A percentile compares a stretch with the other conserved stretches of the same genome.
phyloP scores from a whole-genome alignment of 352 stramenopile genomes.

The Peronosclerospora sorghi region DNA sequence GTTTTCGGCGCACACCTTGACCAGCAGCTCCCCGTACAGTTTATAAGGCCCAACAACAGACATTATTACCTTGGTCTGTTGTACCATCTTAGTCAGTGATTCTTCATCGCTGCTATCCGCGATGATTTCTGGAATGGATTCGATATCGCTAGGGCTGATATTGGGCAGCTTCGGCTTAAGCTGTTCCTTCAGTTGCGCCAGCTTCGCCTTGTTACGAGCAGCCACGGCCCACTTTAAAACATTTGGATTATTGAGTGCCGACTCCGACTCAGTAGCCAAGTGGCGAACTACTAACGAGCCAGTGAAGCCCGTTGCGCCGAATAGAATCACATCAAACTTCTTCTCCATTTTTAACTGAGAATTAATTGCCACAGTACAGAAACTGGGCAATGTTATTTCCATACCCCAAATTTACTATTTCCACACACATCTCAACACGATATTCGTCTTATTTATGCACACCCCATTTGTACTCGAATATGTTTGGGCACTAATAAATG shows the following conservation, averaged over 20 bases:
- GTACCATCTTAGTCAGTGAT: constrained; percentile 65
- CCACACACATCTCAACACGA: too few relatives aligned
- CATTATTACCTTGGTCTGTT: constrained; percentile 62
- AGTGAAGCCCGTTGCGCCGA: constrained; percentile 86
- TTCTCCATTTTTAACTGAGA: too few relatives aligned
- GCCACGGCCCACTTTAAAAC: constrained; percentile 83
- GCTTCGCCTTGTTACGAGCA: constrained; percentile 61
- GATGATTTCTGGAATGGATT: constrained; percentile 38
- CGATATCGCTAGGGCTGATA: constrained; percentile 25
- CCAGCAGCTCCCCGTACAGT: constrained; percentile 72
- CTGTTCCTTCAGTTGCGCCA: constrained; percentile 44
- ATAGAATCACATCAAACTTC: constrained; percentile 61
- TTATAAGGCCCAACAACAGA: constrained; percentile 84
- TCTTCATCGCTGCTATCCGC: constrained; percentile 41
- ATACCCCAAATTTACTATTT: too few relatives aligned
- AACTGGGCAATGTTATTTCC: too few relatives aligned
- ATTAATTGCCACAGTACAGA: too few relatives aligned
- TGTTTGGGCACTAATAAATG: too few relatives aligned
- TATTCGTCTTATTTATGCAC: too few relatives aligned
- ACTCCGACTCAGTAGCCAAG: constrained; percentile 38
- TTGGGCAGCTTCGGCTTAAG: constrained; percentile 38
- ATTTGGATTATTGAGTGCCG: constrained; percentile 8
- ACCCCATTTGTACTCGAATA: too few relatives aligned
- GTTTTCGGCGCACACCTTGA: constrained; percentile 78
- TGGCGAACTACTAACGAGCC: constrained; percentile 65